Percentiles rank a stretch among this genome's conserved stretches.
Evolutionary conservation across 306 rosid genomes (phyloP).

Genomic region (Cicer judaicum): DNA sequence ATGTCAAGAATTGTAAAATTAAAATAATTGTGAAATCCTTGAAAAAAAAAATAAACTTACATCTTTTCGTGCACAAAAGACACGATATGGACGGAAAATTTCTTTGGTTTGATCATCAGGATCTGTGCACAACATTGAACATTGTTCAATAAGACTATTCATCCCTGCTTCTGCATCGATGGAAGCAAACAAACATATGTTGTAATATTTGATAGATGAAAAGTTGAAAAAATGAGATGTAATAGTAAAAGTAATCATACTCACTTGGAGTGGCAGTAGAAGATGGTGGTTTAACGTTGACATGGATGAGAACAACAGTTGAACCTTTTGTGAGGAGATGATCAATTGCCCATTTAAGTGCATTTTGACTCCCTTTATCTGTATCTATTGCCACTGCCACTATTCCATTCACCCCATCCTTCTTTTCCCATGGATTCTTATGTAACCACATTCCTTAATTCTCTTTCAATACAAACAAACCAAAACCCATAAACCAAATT

Average conservation of each 20-base stretch:
- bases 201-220: neutral
- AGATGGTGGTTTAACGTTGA: constrained; percentile 53
- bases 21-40: neutral
- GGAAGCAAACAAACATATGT: neutral
- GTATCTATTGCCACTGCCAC: constrained; percentile 92
- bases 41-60: constrained; percentile 52
- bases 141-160: constrained; percentile 28
- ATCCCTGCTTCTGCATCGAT: constrained; percentile 50
- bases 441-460: constrained; percentile 72
- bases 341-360: constrained; percentile 85
- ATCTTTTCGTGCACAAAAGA: constrained; percentile 86
- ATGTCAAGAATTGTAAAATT: constrained; percentile 14
- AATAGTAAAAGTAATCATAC: neutral
- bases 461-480: neutral
- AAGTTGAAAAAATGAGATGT: no score
- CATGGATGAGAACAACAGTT: constrained; percentile 74
- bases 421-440: constrained; percentile 54
- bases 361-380: constrained; percentile 81
- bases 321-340: constrained; percentile 64
- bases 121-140: constrained; percentile 48
- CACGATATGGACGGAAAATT: constrained; percentile 78
- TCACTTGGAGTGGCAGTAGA: constrained; percentile 51
- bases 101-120: constrained; percentile 65
- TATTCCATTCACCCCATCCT: constrained; percentile 68
- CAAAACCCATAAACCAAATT: neutral